Conservation (phyloP, 2,329 filamentous ascomycete species). For the Hypoxylon sp. region DNA sequence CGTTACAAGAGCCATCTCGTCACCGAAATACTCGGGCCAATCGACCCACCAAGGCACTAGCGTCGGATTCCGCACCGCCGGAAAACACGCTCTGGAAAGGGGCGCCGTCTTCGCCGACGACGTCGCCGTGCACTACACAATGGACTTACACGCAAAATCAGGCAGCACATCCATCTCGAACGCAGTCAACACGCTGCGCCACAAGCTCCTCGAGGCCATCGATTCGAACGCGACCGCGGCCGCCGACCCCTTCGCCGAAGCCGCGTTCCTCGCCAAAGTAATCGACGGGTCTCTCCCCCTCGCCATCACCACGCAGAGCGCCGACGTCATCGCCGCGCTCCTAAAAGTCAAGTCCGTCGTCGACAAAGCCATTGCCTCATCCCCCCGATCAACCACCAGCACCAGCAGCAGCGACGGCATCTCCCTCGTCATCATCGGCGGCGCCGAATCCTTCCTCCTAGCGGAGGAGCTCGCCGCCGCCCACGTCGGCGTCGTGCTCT, state of each 20-base stretch:
- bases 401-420: conserved; percentile 49
- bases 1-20: conserved; percentile 69
- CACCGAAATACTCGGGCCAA: conserved; percentile 59
- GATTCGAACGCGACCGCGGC: conserved; percentile 53
- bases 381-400: conserved; percentile 9
- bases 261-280: conserved; percentile 64
- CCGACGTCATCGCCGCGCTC: conserved; percentile 70
- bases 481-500: conserved; percentile 68
- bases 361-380: conserved; percentile 56
- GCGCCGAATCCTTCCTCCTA: conserved; percentile 71
- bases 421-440: conserved; percentile 69
- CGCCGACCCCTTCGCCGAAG: conserved; percentile 60
- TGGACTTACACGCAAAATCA: conserved; percentile 61
- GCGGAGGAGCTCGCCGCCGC: conserved; percentile 68
- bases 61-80: conserved; percentile 68
- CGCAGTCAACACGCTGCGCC: conserved; percentile 63
- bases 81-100: conserved; percentile 58
- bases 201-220: conserved; percentile 65
- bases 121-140: conserved; percentile 68
- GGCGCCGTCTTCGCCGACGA: conserved; percentile 66
- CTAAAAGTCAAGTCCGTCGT: conserved; percentile 69
- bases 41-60: conserved; percentile 67
- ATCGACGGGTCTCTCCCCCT: conserved; percentile 66
- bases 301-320: conserved; percentile 70
- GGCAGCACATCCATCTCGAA: conserved; percentile 63